Percentiles rank a stretch among this genome's conserved stretches.
phyloP scores from a whole-genome alignment of 2,329 filamentous ascomycete genomes.

The Zarea fungicola region DNA sequence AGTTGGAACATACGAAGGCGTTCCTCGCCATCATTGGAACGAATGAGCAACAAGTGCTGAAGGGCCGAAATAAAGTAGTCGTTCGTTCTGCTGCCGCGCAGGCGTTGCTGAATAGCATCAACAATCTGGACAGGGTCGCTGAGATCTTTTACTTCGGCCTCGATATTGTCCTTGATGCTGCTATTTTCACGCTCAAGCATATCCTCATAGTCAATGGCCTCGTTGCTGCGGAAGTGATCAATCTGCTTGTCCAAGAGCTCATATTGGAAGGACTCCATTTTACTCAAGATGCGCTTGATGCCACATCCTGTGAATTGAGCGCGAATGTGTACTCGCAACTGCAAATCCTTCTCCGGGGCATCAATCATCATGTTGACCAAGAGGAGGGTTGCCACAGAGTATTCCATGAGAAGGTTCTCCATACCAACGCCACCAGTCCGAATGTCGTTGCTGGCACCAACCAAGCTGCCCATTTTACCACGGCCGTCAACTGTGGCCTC shows the following conservation, averaged over 20 bases:
- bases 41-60: slow-evolving; percentile 89
- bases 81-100: slow-evolving; percentile 77
- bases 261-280: slow-evolving; percentile 98
- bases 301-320: slow-evolving; percentile 95
- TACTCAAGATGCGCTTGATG: slow-evolving; percentile 86
- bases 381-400: slow-evolving; percentile 89
- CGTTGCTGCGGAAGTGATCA: slow-evolving; percentile 85
- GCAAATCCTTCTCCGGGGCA: slow-evolving; percentile 80
- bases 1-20: slow-evolving; percentile 93
- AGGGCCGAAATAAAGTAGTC: slow-evolving; percentile 96
- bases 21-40: slow-evolving; percentile 88
- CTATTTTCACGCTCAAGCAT: slow-evolving; percentile 86
- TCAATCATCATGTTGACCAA: slow-evolving; percentile 96
- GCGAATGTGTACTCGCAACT: slow-evolving; percentile 87
- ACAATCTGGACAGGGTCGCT: slow-evolving; percentile 90
- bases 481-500: slow-evolving; percentile 95
- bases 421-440: slow-evolving; percentile 95
- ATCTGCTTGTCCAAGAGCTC: slow-evolving; percentile 98
- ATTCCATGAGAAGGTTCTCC: slow-evolving; percentile 99
- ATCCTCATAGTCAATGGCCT: slow-evolving; percentile 97
- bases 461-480: slow-evolving; percentile 97
- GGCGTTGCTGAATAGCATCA: slow-evolving; percentile 82
- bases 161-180: slow-evolving; percentile 82
- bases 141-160: slow-evolving; percentile 84
- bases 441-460: slow-evolving; percentile 93